A percentile compares a stretch with the other conserved stretches of the same genome.
phyloP scores from a whole-genome alignment of 345 rosid genomes.

The Balakata baccata region DNA sequence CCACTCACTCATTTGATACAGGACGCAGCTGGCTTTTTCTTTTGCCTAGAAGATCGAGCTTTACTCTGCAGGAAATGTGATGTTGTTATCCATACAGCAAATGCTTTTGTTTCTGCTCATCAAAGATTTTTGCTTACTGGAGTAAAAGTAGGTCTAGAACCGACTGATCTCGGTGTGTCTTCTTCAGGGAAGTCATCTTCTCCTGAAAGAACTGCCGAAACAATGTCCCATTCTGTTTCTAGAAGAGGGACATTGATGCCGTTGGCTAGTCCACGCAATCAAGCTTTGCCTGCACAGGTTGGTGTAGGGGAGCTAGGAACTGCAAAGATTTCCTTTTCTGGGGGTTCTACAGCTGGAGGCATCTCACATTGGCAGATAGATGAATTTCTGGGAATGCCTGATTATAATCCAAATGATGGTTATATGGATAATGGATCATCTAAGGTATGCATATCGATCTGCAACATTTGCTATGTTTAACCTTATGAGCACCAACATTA shows the following conservation, averaged over 20 bases:
- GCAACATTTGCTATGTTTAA: background rate
- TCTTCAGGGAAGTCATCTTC: constrained; percentile 46
- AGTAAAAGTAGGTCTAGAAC: constrained; percentile 82
- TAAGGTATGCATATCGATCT: constrained; percentile 49
- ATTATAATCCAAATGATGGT: constrained; percentile 56
- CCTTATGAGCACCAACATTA: background rate
- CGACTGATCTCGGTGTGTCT: constrained; percentile 50
- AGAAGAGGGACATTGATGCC: constrained; percentile 30
- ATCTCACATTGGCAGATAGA: constrained; percentile 76
- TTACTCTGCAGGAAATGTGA: constrained; percentile 95
- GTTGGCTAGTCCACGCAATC: constrained; percentile 30
- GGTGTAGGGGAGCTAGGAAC: constrained; percentile 29
- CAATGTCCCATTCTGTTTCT: constrained; percentile 34
- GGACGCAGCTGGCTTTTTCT: constrained; percentile 93
- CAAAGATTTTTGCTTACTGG: constrained; percentile 92
- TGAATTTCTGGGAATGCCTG: constrained; percentile 61
- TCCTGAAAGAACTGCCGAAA: constrained; percentile 44
- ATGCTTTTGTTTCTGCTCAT: constrained; percentile 71
- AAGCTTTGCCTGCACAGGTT: constrained; percentile 31
- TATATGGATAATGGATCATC: constrained; percentile 73
- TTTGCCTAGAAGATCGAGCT: constrained; percentile 93
- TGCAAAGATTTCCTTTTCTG: constrained; percentile 46
- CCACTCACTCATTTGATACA: constrained; percentile 27
- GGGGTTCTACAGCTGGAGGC: constrained; percentile 66
- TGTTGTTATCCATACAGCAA: constrained; percentile 72